Evolutionary conservation across 306 rosid genomes (phyloP), one percentile per base, ranked within the genome.

Genomic region (Myrica gale): DNA sequence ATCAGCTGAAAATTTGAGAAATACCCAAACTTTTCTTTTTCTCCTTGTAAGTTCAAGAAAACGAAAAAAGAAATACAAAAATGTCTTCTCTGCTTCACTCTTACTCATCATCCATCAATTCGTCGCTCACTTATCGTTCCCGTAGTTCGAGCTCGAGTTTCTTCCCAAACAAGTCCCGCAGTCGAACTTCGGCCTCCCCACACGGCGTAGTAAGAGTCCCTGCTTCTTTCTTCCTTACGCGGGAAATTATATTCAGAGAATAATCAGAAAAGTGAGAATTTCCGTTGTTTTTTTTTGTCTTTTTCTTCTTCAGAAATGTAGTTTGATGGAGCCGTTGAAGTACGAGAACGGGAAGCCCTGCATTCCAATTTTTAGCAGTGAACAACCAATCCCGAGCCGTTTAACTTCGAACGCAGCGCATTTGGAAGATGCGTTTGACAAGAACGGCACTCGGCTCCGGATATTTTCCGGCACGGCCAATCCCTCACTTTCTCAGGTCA

Each of bases 401-500:
- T 76, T 85, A 9, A 69, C 86, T 58, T 76, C 84, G 0, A 81
- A 71, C 23, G 19, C 84, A 32, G 19, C 82, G 15, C 82, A 72
- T 37, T 61, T 83, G 66, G 80, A 87, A 57, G 88, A 80, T 75
- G 58, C 81, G 43, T 79, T 78, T 41, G 62, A 45, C 83, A 74
- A 84, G 71, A 79, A 80, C 50, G 92, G 85, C 46, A 88, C 92
- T 17, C 85, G 97, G 52, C 98, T 93, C 45, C 80, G 93, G 16
- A 84, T 93, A 32, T 93, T 93, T 71, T 91, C 98, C 12, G 98
- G 98, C 39, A 89, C 98, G 12, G 96, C 98, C 0, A 93, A 93
- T 80, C 92, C 92, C 0, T 83, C 91, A 0, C 96, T 93, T 10
- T 86, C 98, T 75, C 98, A 88, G 87, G 92, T 86, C 4, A 41